Conservation (phyloP, 352 stramenopile genomes). For the Phytophthora quininea region DNA sequence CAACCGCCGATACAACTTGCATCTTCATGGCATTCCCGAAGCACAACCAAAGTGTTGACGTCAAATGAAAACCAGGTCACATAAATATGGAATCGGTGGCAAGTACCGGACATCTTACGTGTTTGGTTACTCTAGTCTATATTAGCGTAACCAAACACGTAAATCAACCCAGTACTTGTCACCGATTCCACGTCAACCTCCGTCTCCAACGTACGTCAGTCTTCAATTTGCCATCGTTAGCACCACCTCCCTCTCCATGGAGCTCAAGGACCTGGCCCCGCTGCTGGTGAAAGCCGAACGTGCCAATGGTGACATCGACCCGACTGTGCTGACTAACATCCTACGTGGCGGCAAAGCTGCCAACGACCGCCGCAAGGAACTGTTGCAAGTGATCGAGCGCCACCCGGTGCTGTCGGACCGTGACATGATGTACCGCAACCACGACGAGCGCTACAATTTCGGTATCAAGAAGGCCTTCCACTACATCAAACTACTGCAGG, state of each 20-base stretch:
- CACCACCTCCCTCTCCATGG: neutral
- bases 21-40: neutral
- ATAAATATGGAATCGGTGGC: no score
- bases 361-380: conserved; percentile 25
- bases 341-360: conserved; percentile 18
- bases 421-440: conserved; percentile 39
- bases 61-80: neutral
- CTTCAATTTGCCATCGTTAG: conserved; percentile 8
- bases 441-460: conserved; percentile 35
- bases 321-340: conserved; percentile 19
- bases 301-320: conserved; percentile 28
- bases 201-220: neutral
- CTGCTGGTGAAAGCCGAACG: conserved; percentile 33
- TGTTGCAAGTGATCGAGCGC: conserved; percentile 24
- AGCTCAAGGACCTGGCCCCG: conserved; percentile 37
- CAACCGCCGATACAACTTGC: neutral
- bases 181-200: neutral
- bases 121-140: no score
- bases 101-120: no score
- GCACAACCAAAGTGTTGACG: neutral
- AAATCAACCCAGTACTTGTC: no score
- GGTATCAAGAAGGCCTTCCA: conserved; percentile 34
- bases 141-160: no score
- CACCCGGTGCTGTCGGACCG: conserved; percentile 35
- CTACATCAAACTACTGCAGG: conserved; percentile 29